Evolutionary conservation across 1,284 basidiomycete species (phyloP).

Genomic region (Leccinum proliferum): DNA sequence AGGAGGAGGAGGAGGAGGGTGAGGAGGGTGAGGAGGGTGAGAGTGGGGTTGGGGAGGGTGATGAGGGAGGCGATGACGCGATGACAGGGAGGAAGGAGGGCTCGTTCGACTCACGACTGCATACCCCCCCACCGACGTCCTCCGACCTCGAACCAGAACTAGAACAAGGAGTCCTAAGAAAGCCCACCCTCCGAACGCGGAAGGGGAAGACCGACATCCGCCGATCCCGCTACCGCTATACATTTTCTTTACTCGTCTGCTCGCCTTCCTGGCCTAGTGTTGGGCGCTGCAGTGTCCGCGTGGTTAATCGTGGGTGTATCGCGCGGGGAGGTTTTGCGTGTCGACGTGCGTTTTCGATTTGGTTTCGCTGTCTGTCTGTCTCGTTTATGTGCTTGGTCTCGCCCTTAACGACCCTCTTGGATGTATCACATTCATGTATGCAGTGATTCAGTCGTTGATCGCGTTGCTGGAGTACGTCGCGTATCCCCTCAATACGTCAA

Average conservation of each 20-base stretch:
- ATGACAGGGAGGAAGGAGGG: not conserved
- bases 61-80: too few species aligned
- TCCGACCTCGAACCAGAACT: not conserved
- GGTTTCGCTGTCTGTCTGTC: too few species aligned
- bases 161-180: not conserved
- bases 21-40: not conserved
- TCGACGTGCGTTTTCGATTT: constrained; percentile 57
- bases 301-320: constrained; percentile 69
- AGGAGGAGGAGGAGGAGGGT: too few species aligned
- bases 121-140: not conserved
- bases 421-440: constrained; percentile 80
- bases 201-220: constrained; percentile 36
- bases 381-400: not conserved
- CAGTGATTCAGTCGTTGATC: constrained; percentile 62
- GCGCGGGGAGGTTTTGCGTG: constrained; percentile 66
- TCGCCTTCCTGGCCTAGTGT: constrained; percentile 52
- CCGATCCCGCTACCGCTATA: constrained; percentile 44
- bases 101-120: not conserved
- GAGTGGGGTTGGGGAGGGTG: not conserved
- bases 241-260: constrained; percentile 62
- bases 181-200: not conserved
- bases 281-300: constrained; percentile 68
- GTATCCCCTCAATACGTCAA: not conserved
- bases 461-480: constrained; percentile 55
- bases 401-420: constrained; percentile 31